Evolutionary conservation across 305 asterid genomes (phyloP).

Genomic region (Fraxinus paxiana): DNA sequence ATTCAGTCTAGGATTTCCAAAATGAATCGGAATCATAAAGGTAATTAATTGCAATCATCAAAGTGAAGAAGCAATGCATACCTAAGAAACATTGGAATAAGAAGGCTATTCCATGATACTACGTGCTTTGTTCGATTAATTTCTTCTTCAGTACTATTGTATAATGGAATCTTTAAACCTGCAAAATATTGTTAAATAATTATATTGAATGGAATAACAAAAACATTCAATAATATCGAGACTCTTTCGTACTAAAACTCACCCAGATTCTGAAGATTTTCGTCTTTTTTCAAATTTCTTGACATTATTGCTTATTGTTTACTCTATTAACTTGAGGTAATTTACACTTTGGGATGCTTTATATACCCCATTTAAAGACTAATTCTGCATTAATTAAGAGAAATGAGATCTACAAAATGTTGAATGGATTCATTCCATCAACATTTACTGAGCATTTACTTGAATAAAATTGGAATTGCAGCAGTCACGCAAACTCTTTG

Average conservation of each 20-base stretch:
- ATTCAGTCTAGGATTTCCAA: constrained; percentile 29
- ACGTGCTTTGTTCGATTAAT: background rate
- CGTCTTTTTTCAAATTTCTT: background rate
- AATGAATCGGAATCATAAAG: background rate
- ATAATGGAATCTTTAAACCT: background rate
- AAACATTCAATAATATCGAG: background rate
- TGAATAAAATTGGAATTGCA: background rate
- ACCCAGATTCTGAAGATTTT: background rate
- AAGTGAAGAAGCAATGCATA: background rate
- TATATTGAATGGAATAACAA: background rate
- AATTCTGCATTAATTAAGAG: background rate
- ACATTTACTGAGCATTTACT: background rate
- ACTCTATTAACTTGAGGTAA: background rate
- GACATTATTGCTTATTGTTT: background rate
- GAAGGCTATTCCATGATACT: background rate
- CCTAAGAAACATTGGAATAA: background rate
- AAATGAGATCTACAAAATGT: background rate
- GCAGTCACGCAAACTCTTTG: background rate
- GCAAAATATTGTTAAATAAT: background rate
- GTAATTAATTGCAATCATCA: background rate
- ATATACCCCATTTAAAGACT: background rate
- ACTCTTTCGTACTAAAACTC: background rate
- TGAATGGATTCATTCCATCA: background rate
- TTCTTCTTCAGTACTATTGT: background rate
- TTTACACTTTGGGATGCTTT: background rate